These are phyloP conservation scores for Aspergillus niger DNA, from an alignment of 2,329 filamentous ascomycete genomes.

Conservation along the genomic window DNA sequence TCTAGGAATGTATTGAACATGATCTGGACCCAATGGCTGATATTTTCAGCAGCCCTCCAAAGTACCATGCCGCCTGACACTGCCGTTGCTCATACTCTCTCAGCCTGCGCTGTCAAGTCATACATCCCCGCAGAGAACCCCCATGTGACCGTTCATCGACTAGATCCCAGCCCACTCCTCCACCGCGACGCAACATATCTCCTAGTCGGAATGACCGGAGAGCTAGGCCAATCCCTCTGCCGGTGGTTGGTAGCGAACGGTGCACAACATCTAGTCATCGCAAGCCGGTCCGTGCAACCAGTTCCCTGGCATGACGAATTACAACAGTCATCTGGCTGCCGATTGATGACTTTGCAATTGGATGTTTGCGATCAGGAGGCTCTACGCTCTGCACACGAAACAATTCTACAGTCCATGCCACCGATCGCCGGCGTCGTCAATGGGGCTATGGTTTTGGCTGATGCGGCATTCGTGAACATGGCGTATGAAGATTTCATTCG, in stretches of 20 bases:
- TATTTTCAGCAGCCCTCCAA: no score
- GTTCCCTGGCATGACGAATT: not conserved
- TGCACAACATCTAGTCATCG: not conserved
- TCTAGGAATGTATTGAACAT: no score
- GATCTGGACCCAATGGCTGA: no score
- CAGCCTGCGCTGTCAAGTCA: no score
- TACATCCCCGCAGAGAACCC: no score
- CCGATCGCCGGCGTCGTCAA: constrained; percentile 30
- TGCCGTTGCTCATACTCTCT: no score
- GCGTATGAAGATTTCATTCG: constrained; percentile 12
- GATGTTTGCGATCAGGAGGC: not conserved
- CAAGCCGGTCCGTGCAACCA: not conserved
- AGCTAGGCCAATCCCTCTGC: not conserved
- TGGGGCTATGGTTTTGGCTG: constrained; percentile 26
- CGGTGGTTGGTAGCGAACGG: not conserved
- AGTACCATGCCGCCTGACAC: no score
- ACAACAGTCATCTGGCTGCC: no score
- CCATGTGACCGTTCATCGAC: no score
- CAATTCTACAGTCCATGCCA: constrained; percentile 15
- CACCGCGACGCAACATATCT: not conserved
- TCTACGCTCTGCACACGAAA: not conserved
- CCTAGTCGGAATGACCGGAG: not conserved
- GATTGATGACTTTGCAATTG: not conserved
- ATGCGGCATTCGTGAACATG: constrained; percentile 20
- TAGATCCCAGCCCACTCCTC: no score